phyloP scores from a whole-genome alignment of 768 basidiomycete species.

The Serendipita sp. region DNA sequence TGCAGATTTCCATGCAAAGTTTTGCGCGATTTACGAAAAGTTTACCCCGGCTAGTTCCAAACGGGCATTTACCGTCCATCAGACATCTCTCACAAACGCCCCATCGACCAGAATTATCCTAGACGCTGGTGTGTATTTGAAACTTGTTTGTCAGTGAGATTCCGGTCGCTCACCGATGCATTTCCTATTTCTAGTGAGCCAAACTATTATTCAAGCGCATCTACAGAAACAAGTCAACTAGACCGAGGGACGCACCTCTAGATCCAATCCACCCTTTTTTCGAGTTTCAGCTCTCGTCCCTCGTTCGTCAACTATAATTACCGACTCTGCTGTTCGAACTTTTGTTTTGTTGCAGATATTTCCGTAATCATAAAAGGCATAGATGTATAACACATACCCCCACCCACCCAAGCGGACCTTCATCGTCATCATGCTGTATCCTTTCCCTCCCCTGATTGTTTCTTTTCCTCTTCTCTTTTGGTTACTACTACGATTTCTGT shows the following conservation, averaged over 20 bases:
- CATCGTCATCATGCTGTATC: no score
- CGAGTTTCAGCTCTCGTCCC: no score
- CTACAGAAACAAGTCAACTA: not conserved
- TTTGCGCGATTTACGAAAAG: not conserved
- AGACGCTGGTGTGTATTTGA: not conserved
- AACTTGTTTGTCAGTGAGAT: not conserved
- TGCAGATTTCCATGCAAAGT: conserved; percentile 5
- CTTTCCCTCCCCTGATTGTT: no score
- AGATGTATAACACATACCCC: no score
- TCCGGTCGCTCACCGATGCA: not conserved
- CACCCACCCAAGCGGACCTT: no score
- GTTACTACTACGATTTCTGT: no score
- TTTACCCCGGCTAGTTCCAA: not conserved
- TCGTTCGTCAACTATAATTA: no score
- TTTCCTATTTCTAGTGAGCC: not conserved
- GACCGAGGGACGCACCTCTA: not conserved
- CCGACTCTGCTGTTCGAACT: no score
- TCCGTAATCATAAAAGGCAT: no score
- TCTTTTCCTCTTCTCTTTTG: no score
- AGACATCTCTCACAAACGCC: not conserved
- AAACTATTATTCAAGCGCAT: not conserved
- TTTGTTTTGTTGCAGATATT: no score
- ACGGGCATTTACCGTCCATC: not conserved
- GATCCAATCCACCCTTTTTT: not conserved
- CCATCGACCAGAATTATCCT: not conserved